Evolutionary conservation across 441 rosid species (phyloP).

Genomic region (Pelargonium cotyledonis): DNA sequence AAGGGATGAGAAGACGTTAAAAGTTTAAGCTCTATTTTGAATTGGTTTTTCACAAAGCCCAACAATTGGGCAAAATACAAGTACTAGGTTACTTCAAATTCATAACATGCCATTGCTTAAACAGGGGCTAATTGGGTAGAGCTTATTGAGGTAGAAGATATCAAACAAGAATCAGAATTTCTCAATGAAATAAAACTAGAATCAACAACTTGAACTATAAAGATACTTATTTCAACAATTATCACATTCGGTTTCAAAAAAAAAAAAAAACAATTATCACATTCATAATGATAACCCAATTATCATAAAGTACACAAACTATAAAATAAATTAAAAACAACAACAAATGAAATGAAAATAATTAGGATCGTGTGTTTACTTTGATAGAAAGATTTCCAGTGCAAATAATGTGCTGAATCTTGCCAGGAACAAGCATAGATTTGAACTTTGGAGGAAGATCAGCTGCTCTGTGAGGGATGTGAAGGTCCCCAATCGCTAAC

Average conservation of each 20-base stretch:
- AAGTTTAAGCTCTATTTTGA: background rate
- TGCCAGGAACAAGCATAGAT: conserved; percentile 19
- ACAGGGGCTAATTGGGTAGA: background rate
- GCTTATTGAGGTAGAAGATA: background rate
- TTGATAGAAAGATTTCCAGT: conserved; percentile 33
- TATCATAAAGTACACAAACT: too few relatives aligned
- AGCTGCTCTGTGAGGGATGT: conserved; percentile 33
- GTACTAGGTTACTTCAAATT: background rate
- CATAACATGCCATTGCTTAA: background rate
- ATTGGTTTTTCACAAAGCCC: background rate
- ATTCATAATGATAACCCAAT: background rate
- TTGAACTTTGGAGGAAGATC: conserved; percentile 37
- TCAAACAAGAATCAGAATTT: background rate
- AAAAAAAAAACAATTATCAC: background rate
- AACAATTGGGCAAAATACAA: background rate
- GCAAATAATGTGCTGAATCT: conserved; percentile 38
- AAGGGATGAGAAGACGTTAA: background rate
- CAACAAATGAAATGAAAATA: too few relatives aligned
- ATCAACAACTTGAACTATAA: background rate
- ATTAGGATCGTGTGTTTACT: conserved; percentile 10
- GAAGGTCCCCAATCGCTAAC: conserved; percentile 36
- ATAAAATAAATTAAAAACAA: too few relatives aligned
- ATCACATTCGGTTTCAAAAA: too few relatives aligned
- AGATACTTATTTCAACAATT: background rate
- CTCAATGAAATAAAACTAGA: background rate